Percentiles rank a stretch among this genome's conserved stretches.
phyloP scores from a whole-genome alignment of 1,284 basidiomycete species.

The Volvariella surrecta region DNA sequence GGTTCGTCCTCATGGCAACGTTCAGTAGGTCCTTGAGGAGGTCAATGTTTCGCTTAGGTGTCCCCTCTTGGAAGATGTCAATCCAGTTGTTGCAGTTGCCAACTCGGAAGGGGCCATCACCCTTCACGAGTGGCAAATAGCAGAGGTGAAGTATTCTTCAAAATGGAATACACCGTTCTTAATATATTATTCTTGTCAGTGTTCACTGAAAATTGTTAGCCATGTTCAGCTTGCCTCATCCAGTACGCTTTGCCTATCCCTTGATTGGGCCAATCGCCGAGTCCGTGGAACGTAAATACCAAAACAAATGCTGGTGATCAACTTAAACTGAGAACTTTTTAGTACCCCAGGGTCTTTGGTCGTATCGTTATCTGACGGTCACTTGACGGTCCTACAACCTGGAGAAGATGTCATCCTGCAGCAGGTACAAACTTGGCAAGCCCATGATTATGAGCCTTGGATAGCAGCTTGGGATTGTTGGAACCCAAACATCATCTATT shows the following conservation, averaged over 20 bases:
- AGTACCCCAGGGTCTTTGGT: constrained; percentile 54
- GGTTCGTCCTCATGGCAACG: constrained; percentile 37
- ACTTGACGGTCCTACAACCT: constrained; percentile 51
- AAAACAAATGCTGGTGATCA: neutral
- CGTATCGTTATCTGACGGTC: constrained; percentile 76
- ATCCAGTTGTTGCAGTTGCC: constrained; percentile 59
- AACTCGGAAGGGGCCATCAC: constrained; percentile 78
- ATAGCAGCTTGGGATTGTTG: constrained; percentile 87
- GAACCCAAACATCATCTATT: constrained; percentile 73
- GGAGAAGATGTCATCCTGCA: constrained; percentile 31
- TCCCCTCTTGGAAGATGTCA: constrained; percentile 31
- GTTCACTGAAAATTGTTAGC: constrained; percentile 34
- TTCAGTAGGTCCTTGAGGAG: constrained; percentile 4
- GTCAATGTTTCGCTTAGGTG: constrained; percentile 33
- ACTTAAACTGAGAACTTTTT: constrained; percentile 7
- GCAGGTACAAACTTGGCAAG: constrained; percentile 63
- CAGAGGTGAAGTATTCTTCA: constrained; percentile 44
- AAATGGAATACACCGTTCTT: too few species aligned
- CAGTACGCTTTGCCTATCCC: constrained; percentile 69
- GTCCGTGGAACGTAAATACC: constrained; percentile 18
- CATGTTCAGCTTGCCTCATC: constrained; percentile 49
- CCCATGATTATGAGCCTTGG: constrained; percentile 96
- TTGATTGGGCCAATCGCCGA: constrained; percentile 80
- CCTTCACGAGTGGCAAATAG: constrained; percentile 44
- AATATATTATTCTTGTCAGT: constrained; percentile 23